Percentiles rank a stretch among this genome's conserved stretches.
Evolutionary conservation across 169 alveolate species (phyloP).

Genomic region (Cryptosporidium parvum): DNA sequence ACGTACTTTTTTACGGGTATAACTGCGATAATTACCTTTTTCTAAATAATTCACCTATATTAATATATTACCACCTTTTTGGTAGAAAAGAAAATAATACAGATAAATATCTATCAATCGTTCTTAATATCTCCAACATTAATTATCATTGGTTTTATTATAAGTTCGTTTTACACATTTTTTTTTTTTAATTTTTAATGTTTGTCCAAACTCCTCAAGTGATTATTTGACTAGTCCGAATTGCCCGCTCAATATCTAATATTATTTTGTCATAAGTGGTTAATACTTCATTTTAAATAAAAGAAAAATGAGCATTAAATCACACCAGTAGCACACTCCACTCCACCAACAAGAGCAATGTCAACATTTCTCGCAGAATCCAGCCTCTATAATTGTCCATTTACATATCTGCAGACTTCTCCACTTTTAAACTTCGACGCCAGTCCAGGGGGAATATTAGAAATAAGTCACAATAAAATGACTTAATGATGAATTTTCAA

Average conservation of each 20-base stretch:
- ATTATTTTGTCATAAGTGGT: not conserved
- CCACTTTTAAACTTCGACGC: not conserved
- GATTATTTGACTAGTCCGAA: not conserved
- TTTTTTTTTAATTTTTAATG: not conserved
- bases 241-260: not conserved
- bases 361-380: not conserved
- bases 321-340: not conserved
- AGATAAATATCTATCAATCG: too few species aligned
- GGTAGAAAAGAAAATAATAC: not conserved
- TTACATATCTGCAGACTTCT: not conserved
- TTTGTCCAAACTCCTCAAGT: not conserved
- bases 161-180: not conserved
- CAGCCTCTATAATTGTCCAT: not conserved
- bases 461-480: not conserved
- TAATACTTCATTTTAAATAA: not conserved
- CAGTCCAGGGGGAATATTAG: not conserved
- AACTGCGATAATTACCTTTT: not conserved
- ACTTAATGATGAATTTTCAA: not conserved
- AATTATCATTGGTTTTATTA: not conserved
- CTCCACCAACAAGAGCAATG: not conserved
- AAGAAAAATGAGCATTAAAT: not conserved
- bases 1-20: not conserved
- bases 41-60: not conserved
- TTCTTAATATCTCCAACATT: not conserved
- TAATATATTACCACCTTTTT: not conserved